A percentile compares a stretch with the other conserved stretches of the same genome.
Conservation (phyloP, 257 asterid genomes). For the Scutellaria galericulata region DNA sequence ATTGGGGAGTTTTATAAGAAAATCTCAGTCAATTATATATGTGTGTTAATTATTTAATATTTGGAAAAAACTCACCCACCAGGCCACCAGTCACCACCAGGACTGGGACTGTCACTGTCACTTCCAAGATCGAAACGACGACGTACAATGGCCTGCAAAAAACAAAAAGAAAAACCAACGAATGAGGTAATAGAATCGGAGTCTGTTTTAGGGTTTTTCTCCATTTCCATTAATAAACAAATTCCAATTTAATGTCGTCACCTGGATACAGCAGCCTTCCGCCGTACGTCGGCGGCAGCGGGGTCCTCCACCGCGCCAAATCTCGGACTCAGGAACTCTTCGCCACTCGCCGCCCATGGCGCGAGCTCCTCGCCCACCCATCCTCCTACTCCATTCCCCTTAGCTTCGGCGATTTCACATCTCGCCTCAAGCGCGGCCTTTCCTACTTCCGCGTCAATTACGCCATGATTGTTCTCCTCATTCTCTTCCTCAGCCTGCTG, state of each 20-base stretch:
- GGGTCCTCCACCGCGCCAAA: constrained; percentile 40
- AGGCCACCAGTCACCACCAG: neutral
- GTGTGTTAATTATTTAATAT: neutral
- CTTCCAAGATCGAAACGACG: neutral
- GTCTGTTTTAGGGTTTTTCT: constrained; percentile 30
- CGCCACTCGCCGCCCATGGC: constrained; percentile 76
- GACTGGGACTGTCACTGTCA: neutral
- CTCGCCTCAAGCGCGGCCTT: constrained; percentile 59
- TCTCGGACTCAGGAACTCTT: constrained; percentile 48
- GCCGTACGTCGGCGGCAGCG: constrained; percentile 35
- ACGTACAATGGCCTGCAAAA: neutral
- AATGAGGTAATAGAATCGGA: neutral
- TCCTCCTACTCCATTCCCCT: constrained; percentile 60
- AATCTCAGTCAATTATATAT: too few relatives aligned
- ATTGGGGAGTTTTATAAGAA: too few relatives aligned
- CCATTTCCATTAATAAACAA: neutral
- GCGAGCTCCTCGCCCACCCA: constrained; percentile 69
- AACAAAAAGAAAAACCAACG: neutral
- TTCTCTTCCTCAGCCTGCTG: constrained; percentile 63
- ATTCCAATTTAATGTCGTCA: constrained; percentile 26
- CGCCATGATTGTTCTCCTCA: constrained; percentile 44
- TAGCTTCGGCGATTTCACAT: constrained; percentile 45
- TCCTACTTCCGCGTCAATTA: constrained; percentile 74
- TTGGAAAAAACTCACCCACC: neutral
- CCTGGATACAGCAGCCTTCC: constrained; percentile 47